A percentile compares a stretch with the other conserved stretches of the same genome.
phyloP scores from a whole-genome alignment of 768 basidiomycete genomes.

The Boletus reticuloceps region DNA sequence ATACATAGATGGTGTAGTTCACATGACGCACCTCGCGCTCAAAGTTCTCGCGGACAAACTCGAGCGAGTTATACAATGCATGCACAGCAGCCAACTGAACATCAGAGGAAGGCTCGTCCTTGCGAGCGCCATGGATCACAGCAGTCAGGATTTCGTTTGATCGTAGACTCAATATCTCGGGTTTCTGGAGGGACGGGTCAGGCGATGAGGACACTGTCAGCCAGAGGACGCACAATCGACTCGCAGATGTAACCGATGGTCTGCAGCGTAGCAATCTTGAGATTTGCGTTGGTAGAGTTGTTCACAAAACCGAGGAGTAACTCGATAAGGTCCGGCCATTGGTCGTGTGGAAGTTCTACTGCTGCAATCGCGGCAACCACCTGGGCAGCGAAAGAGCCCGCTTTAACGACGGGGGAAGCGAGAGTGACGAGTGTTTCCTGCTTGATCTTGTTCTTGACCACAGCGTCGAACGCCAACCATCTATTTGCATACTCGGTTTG shows the following conservation, averaged over 20 bases:
- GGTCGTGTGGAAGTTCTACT: constrained; percentile 83
- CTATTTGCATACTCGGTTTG: constrained; percentile 73
- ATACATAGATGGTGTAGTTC: background rate
- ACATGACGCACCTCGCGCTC: constrained; percentile 78
- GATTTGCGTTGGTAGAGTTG: constrained; percentile 62
- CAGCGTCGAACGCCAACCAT: constrained; percentile 76
- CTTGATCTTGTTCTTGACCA: constrained; percentile 80
- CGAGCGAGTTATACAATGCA: constrained; percentile 91
- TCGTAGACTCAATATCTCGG: constrained; percentile 82
- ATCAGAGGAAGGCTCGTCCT: constrained; percentile 87
- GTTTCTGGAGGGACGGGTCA: constrained; percentile 59
- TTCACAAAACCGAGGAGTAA: constrained; percentile 85
- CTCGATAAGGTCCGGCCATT: constrained; percentile 91
- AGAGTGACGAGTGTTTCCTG: constrained; percentile 82
- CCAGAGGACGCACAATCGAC: constrained; percentile 68
- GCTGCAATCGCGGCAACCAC: constrained; percentile 93
- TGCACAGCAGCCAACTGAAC: constrained; percentile 93
- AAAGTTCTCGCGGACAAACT: constrained; percentile 97
- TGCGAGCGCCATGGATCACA: constrained; percentile 96
- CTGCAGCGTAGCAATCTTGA: constrained; percentile 86
- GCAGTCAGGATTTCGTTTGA: constrained; percentile 98
- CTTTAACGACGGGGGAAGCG: constrained; percentile 65
- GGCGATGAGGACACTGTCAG: constrained; percentile 4
- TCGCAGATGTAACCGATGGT: constrained; percentile 98
- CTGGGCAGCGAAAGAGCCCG: constrained; percentile 87